Base-by-base conservation (phyloP, 106 monocot species). In the Posidonia australis region DNA sequence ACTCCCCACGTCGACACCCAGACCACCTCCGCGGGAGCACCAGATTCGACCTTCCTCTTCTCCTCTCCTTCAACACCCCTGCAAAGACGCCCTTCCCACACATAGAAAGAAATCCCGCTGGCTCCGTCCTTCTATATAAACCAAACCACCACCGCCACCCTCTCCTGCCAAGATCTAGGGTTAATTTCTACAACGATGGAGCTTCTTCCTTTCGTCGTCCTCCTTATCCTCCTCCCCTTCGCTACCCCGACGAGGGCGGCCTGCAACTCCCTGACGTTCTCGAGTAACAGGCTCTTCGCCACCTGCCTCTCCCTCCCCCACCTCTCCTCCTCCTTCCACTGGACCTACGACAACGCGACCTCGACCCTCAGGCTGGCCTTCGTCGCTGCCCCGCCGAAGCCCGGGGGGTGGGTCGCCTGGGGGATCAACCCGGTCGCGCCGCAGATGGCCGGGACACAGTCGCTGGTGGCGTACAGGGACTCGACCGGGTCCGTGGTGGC, bases 241-340 rank as follows among this genome's bases (percentile, higher is more conserved):
- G 5, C 17, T 2, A 14, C 44, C 36, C 2, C 31, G 10, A 52
- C 64, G 1, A 55, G 53, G 46, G 16, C 22, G 10, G 19, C 42
- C 5, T 72, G 72, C 46, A 24, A 32, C 30, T 16, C 41, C 30
- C 47, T 20, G 51, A 26, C 23, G 1, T 71, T 63, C 71, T 16
- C 71, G 41, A 9, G 0, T 1, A 45, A 57, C 19, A 32, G 46
- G 22, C 7, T 23, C 6, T 93, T 68, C 73, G 27, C 85, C 19
- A 18, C 81, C 36, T 93, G 88, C 77, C 72, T 45, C 67, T 65
- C 67, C 36, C 78, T 92, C 10, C 85, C 82, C 1, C 66, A 70
- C 24, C 85, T 92, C 48, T 63, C 68, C 25, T 70, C 92, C 65
- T 63, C 78, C 43, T 78, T 88, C 42, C 88, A 80, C 72, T 92